Evolutionary conservation across 1,284 basidiomycete species (phyloP).

Genomic region (Ustilago curta): DNA sequence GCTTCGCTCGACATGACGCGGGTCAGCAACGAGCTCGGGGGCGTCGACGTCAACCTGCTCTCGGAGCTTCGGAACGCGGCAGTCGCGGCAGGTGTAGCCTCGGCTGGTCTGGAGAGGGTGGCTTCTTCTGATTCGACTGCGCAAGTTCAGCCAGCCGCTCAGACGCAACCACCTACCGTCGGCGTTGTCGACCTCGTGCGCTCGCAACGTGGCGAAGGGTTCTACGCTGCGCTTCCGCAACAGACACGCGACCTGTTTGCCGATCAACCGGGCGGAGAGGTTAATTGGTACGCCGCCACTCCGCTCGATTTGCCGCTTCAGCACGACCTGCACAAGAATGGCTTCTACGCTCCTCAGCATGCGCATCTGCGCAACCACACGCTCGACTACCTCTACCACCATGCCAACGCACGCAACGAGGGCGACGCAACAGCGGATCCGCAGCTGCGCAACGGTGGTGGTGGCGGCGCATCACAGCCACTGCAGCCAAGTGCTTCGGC

Average conservation of each 20-base stretch:
- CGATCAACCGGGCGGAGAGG: conserved; percentile 49
- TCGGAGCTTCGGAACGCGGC: conserved; percentile 45
- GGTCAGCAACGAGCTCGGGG: conserved; percentile 39
- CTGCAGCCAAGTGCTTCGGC: conserved; percentile 38
- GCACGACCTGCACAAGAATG: conserved; percentile 47
- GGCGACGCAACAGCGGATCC: conserved; percentile 15
- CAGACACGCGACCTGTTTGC: conserved; percentile 55
- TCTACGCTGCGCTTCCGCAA: conserved; percentile 48
- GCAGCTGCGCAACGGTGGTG: conserved; percentile 21
- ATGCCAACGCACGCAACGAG: conserved; percentile 23
- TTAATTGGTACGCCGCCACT: conserved; percentile 60
- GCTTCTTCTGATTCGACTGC: conserved; percentile 28
- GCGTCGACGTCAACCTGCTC: conserved; percentile 38
- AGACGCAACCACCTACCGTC: conserved; percentile 25
- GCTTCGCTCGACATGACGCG: conserved; percentile 43
- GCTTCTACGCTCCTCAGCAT: conserved; percentile 43
- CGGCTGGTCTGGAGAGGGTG: conserved; percentile 30
- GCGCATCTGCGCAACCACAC: conserved; percentile 45
- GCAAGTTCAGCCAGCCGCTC: conserved; percentile 1
- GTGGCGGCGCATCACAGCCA: conserved; percentile 19
- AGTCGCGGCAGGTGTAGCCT: conserved; percentile 37
- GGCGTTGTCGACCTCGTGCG: conserved; percentile 42
- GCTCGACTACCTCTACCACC: conserved; percentile 53
- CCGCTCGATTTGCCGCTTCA: conserved; percentile 55
- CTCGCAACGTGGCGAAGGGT: conserved; percentile 52